A percentile compares a stretch with the other conserved stretches of the same genome.
Conservation (phyloP, 305 asterid species). For the Rubia occidens region DNA sequence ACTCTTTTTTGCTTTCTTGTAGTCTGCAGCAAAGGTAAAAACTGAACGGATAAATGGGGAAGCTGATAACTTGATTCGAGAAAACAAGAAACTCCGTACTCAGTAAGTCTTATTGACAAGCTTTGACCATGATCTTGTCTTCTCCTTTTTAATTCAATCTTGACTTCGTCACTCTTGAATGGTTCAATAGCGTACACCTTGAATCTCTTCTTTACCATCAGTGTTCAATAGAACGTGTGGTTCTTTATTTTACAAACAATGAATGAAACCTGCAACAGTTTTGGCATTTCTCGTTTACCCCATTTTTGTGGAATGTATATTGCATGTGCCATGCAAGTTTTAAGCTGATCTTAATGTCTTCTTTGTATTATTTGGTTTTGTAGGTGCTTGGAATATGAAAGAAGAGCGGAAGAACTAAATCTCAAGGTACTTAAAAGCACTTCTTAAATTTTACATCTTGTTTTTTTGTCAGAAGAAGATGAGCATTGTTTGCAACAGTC, state of each 20-base stretch:
- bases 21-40: slow-evolving; percentile 34
- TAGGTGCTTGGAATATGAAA: slow-evolving; percentile 61
- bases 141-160: not conserved
- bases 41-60: slow-evolving; percentile 26
- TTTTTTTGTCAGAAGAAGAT: not conserved
- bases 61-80: slow-evolving; percentile 33
- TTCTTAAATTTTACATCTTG: slow-evolving; percentile 3
- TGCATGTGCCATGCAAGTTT: not conserved
- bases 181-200: not conserved
- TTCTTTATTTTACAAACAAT: not conserved
- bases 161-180: not conserved
- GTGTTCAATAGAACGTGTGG: not conserved
- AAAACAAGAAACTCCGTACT: slow-evolving; percentile 40
- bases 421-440: slow-evolving; percentile 43
- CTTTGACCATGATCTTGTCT: slow-evolving; percentile 9
- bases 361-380: slow-evolving; percentile 17
- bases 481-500: slow-evolving; percentile 3
- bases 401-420: slow-evolving; percentile 44
- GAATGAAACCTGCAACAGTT: not conserved
- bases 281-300: not conserved
- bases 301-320: not conserved
- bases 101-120: slow-evolving; percentile 32
- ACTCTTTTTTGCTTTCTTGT: slow-evolving; percentile 19
- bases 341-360: slow-evolving; percentile 10
- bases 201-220: slow-evolving; percentile 2